Percentiles rank a stretch among this genome's conserved stretches.
phyloP scores from a whole-genome alignment of 2,329 filamentous ascomycete genomes.

The Byssoonygena ceratinophila region DNA sequence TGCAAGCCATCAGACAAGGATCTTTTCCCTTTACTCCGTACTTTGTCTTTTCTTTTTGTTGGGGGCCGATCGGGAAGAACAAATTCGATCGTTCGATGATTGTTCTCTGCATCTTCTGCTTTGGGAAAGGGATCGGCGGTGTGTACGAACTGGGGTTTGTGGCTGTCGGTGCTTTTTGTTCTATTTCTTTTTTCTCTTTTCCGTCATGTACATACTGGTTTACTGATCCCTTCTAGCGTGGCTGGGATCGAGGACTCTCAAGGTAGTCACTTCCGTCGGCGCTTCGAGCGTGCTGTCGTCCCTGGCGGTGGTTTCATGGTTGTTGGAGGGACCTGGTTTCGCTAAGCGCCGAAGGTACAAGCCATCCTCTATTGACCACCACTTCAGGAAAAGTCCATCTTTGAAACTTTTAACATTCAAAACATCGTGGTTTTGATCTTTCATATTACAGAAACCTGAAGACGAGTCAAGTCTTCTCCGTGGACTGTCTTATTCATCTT shows the following conservation, averaged over 20 bases:
- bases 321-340: neutral
- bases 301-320: neutral
- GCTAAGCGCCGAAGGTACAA: slow-evolving; percentile 1
- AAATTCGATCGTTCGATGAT: slow-evolving; percentile 1
- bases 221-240: neutral
- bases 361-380: neutral
- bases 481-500: no score
- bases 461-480: no score
- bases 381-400: neutral
- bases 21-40: neutral
- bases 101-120: slow-evolving; percentile 8
- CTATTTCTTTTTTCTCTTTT: neutral
- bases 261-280: no score
- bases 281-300: no score
- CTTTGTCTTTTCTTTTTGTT: neutral
- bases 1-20: neutral
- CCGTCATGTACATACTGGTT: neutral
- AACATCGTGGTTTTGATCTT: neutral
- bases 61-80: neutral
- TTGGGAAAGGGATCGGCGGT: slow-evolving; percentile 2
- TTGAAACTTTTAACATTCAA: neutral
- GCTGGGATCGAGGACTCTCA: neutral
- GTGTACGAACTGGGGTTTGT: no score
- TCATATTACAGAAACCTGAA: no score
- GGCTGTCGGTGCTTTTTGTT: neutral